Percentiles rank a stretch among this genome's conserved stretches.
These are phyloP conservation scores for Comarum palustre DNA, from an alignment of 306 rosid species.

Conservation along the genomic window DNA sequence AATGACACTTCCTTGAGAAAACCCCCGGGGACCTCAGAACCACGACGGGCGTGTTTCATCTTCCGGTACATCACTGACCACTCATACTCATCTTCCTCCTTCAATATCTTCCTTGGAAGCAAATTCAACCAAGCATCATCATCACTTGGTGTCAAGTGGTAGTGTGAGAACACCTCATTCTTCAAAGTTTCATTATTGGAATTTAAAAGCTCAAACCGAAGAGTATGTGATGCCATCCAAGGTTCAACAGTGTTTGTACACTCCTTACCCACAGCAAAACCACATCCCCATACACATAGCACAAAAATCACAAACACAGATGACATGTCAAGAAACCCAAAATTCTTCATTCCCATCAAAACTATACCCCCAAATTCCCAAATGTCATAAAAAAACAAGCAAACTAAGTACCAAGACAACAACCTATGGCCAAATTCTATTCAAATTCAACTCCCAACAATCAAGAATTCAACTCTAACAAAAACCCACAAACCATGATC, in stretches of 20 bases:
- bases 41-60: constrained; percentile 44
- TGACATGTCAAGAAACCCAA: constrained; percentile 21
- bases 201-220: constrained; percentile 31
- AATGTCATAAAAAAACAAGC: constrained; percentile 14
- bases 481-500: constrained; percentile 20
- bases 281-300: constrained; percentile 22
- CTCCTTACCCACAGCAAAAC: constrained; percentile 45
- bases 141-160: constrained; percentile 71
- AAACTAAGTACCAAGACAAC: not conserved
- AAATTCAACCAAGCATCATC: constrained; percentile 64
- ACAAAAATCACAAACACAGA: constrained; percentile 22
- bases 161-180: constrained; percentile 49
- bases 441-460: constrained; percentile 9
- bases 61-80: constrained; percentile 64
- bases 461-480: not conserved
- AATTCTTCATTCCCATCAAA: constrained; percentile 38
- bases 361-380: constrained; percentile 21
- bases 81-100: constrained; percentile 40
- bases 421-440: too few relatives aligned
- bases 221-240: constrained; percentile 53
- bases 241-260: constrained; percentile 60
- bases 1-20: constrained; percentile 67
- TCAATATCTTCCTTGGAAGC: constrained; percentile 57
- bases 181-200: constrained; percentile 62
- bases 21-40: constrained; percentile 31